phyloP scores from a whole-genome alignment of 352 stramenopile genomes.

The Phytophthora syringae region DNA sequence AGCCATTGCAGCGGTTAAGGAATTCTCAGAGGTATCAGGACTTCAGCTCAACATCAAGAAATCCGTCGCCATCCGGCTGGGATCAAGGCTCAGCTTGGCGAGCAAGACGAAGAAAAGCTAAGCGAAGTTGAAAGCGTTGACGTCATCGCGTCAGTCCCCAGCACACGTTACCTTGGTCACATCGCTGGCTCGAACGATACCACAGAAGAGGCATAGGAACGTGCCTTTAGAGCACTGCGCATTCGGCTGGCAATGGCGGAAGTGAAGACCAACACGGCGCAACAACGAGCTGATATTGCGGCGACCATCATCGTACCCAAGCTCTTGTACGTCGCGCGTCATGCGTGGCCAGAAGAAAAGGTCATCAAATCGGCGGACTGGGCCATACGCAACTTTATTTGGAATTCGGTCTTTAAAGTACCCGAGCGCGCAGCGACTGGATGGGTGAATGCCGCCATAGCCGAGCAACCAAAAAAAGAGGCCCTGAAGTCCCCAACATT shows the following conservation, averaged over 20 bases:
- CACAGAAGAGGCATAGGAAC: background rate
- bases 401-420: too few species aligned
- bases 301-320: background rate
- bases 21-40: background rate
- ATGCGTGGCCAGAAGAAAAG: background rate
- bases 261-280: background rate
- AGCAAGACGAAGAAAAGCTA: too few species aligned
- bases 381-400: too few species aligned
- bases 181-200: background rate
- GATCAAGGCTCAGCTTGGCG: too few species aligned
- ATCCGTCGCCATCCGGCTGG: background rate
- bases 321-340: background rate
- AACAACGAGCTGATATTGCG: background rate
- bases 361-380: too few species aligned
- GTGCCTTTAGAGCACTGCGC: background rate
- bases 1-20: background rate
- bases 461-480: too few species aligned
- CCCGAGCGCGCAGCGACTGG: too few species aligned
- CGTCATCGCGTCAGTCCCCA: background rate
- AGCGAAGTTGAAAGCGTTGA: too few species aligned
- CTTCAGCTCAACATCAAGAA: background rate
- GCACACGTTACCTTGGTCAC: background rate
- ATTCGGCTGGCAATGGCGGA: background rate
- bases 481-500: too few species aligned
- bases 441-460: too few species aligned